Percentiles rank a stretch among this genome's conserved stretches.
phyloP scores from a whole-genome alignment of 179 eudicot species.

The Spergularia azorica region DNA sequence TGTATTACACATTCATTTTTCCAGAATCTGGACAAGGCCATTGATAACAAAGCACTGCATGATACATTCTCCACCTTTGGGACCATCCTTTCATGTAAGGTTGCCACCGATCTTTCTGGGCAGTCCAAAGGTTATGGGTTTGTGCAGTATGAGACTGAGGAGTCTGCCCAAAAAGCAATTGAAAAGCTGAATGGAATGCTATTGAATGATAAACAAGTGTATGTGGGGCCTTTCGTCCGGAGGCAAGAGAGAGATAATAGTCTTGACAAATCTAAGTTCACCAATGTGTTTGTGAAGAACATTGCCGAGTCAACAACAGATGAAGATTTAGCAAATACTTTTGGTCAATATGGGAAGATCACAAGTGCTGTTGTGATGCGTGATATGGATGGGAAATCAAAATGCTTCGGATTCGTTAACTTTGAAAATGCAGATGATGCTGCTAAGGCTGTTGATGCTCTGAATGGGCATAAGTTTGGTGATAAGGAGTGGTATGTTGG shows the following conservation, averaged over 20 bases:
- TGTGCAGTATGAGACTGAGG: constrained; percentile 71
- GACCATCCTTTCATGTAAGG: constrained; percentile 69
- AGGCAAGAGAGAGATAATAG: constrained; percentile 60
- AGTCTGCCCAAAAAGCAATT: constrained; percentile 72
- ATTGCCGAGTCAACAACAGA: constrained; percentile 62
- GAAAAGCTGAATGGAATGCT: constrained; percentile 71
- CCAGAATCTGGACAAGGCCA: constrained; percentile 73
- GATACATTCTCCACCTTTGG: constrained; percentile 76
- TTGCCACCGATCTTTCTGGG: constrained; percentile 66
- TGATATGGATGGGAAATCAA: constrained; percentile 68
- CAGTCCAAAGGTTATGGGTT: constrained; percentile 79
- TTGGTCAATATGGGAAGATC: constrained; percentile 63
- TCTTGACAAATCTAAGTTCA: constrained; percentile 52
- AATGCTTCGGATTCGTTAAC: constrained; percentile 78
- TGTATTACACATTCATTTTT: background rate
- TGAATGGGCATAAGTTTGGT: constrained; percentile 61
- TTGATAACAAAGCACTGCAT: constrained; percentile 66
- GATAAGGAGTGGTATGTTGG: constrained; percentile 87
- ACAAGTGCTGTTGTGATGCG: constrained; percentile 79
- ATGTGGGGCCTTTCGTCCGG: constrained; percentile 66
- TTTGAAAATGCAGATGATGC: constrained; percentile 78
- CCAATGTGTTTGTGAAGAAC: constrained; percentile 73
- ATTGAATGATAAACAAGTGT: constrained; percentile 76
- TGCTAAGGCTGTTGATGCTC: constrained; percentile 65
- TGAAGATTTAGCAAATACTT: constrained; percentile 52